Conservation (phyloP, 305 asterid species). For the Coffea humblotiana region DNA sequence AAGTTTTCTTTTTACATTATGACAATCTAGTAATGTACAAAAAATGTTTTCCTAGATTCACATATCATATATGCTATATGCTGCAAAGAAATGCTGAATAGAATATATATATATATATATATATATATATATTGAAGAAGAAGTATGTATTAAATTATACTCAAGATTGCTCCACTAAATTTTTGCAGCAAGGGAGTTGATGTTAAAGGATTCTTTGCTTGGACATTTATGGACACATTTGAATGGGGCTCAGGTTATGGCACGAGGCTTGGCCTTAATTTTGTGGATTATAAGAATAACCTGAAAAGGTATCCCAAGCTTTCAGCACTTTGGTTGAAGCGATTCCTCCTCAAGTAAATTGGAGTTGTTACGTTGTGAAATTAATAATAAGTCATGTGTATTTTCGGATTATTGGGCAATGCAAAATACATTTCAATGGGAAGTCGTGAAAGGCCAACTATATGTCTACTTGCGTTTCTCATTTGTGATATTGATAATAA, state of each 20-base stretch:
- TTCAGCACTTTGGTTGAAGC: constrained; percentile 33
- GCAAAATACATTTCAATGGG: not conserved
- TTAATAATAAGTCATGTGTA: not conserved
- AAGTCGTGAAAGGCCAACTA: not conserved
- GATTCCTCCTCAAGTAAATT: constrained; percentile 14
- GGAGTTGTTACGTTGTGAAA: not conserved
- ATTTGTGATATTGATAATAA: too few relatives aligned
- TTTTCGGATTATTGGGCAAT: not conserved
- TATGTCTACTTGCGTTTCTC: not conserved
- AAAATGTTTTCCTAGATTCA: not conserved
- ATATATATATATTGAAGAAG: not conserved
- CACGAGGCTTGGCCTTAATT: constrained; percentile 29
- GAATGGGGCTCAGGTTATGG: constrained; percentile 36
- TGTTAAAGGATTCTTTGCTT: constrained; percentile 28
- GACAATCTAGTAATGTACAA: not conserved
- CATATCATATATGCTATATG: not conserved
- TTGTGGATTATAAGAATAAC: constrained; percentile 29
- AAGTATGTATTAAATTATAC: not conserved
- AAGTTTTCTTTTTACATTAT: not conserved
- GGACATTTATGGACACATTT: constrained; percentile 33
- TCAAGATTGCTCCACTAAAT: too few relatives aligned
- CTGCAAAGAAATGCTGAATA: not conserved
- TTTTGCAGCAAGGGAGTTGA: too few relatives aligned
- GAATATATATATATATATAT: not conserved
- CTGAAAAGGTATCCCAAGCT: constrained; percentile 28